Conservation (phyloP, 169 alveolate genomes). For the Babesia ovis region DNA sequence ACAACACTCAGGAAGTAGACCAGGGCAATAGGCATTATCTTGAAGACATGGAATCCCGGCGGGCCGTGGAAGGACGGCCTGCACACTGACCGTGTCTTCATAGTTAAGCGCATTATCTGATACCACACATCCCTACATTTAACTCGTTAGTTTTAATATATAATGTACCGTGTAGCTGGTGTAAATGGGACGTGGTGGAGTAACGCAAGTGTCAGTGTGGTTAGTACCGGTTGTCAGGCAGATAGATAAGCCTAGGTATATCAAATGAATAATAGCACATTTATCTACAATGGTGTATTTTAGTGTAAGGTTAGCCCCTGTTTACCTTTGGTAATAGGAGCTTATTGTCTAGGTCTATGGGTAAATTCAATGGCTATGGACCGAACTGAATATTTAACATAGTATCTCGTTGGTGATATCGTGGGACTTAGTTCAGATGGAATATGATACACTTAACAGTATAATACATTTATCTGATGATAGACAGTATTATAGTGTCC, state of each 20-base stretch:
- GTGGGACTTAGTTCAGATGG: too few species aligned
- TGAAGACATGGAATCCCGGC: slow-evolving; percentile 12
- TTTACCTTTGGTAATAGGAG: too few species aligned
- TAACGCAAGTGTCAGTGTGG: not conserved
- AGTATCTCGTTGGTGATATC: too few species aligned
- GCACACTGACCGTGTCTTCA: slow-evolving; percentile 31
- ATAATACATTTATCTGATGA: too few species aligned
- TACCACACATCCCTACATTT: slow-evolving; percentile 13
- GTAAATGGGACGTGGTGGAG: not conserved
- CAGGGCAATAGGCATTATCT: not conserved
- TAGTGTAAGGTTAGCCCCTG: too few species aligned
- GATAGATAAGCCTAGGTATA: not conserved
- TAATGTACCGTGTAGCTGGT: not conserved
- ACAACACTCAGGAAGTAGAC: not conserved
- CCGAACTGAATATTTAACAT: too few species aligned
- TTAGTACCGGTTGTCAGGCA: slow-evolving; percentile 16
- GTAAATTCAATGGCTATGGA: too few species aligned
- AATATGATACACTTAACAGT: too few species aligned
- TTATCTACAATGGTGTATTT: too few species aligned
- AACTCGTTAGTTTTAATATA: not conserved
- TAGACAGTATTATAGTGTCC: too few species aligned
- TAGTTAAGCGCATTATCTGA: slow-evolving; percentile 1
- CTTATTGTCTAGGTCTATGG: too few species aligned
- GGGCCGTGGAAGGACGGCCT: slow-evolving; percentile 10
- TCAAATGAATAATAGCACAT: too few species aligned